Conservation (phyloP, 192 early-diverging fungal genomes). For the Allomyces macrogynus region DNA sequence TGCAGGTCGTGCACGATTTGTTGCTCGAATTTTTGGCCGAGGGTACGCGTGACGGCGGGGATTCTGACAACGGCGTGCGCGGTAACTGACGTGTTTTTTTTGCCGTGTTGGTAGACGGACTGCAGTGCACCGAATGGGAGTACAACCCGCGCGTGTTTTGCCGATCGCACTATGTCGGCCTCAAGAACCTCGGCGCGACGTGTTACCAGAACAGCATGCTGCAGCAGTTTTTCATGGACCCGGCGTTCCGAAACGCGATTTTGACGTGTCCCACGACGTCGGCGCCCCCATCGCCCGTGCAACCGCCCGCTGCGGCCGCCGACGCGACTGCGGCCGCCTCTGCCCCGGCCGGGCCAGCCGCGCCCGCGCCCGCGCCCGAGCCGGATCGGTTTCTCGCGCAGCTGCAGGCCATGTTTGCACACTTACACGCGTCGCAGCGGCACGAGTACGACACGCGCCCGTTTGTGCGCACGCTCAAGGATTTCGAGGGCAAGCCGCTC, state of each 20-base stretch:
- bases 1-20: not conserved
- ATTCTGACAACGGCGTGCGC: too few relatives aligned
- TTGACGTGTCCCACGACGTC: conserved; percentile 1
- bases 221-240: conserved; percentile 40
- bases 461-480: conserved; percentile 28
- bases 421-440: conserved; percentile 24
- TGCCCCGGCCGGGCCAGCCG: not conserved
- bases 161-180: conserved; percentile 18
- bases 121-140: not conserved
- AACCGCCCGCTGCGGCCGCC: conserved; percentile 1
- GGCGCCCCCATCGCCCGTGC: not conserved
- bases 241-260: conserved; percentile 21
- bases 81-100: not conserved
- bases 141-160: not conserved
- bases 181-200: conserved; percentile 39
- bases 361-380: not conserved
- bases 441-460: conserved; percentile 21
- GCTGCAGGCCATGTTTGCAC: conserved; percentile 24
- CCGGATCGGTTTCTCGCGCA: conserved; percentile 19
- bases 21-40: not conserved
- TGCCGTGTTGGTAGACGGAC: not conserved
- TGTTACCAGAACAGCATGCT: conserved; percentile 40
- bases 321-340: conserved; percentile 7
- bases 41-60: not conserved
- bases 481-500: conserved; percentile 26